Percentiles rank a stretch among this genome's conserved stretches.
Conservation (phyloP, 2,329 filamentous ascomycete genomes). For the Aspergillus brasiliensis region DNA sequence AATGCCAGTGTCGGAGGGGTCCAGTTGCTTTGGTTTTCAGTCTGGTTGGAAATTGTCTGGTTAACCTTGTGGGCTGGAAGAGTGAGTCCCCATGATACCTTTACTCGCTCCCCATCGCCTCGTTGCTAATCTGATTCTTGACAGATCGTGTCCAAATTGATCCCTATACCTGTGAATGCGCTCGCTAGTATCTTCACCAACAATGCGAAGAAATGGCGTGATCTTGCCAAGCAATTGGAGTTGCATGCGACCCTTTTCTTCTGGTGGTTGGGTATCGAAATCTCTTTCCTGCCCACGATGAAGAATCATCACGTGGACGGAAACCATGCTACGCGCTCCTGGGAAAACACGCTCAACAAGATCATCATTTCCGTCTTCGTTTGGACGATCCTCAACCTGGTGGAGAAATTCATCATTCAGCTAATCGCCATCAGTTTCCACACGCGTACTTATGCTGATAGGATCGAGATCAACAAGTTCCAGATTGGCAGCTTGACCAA, state of each 20-base stretch:
- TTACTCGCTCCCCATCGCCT: not conserved
- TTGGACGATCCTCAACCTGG: constrained; percentile 74
- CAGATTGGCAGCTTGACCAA: constrained; percentile 72
- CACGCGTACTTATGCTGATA: constrained; percentile 81
- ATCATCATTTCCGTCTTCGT: constrained; percentile 85
- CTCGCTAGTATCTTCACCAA: constrained; percentile 78
- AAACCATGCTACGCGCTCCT: constrained; percentile 56
- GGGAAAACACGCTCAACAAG: constrained; percentile 81
- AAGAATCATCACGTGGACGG: constrained; percentile 63
- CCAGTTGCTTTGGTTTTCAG: constrained; percentile 82
- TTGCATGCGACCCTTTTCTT: constrained; percentile 84
- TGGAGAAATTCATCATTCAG: constrained; percentile 92
- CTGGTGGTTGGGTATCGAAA: constrained; percentile 84
- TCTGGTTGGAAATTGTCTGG: constrained; percentile 95
- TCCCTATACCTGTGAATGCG: constrained; percentile 64
- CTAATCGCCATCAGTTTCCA: constrained; percentile 95
- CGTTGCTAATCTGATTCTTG: not conserved
- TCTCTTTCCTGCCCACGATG: constrained; percentile 84
- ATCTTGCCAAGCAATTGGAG: constrained; percentile 83
- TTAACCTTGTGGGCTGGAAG: constrained; percentile 80
- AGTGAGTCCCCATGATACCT: constrained; percentile 34
- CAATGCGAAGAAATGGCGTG: constrained; percentile 89
- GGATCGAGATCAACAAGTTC: constrained; percentile 91
- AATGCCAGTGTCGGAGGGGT: constrained; percentile 72
- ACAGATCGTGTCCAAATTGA: constrained; percentile 63